Evolutionary conservation across 148 eudicot genomes (phyloP).

Genomic region (Rhododendron ferrugineum): DNA sequence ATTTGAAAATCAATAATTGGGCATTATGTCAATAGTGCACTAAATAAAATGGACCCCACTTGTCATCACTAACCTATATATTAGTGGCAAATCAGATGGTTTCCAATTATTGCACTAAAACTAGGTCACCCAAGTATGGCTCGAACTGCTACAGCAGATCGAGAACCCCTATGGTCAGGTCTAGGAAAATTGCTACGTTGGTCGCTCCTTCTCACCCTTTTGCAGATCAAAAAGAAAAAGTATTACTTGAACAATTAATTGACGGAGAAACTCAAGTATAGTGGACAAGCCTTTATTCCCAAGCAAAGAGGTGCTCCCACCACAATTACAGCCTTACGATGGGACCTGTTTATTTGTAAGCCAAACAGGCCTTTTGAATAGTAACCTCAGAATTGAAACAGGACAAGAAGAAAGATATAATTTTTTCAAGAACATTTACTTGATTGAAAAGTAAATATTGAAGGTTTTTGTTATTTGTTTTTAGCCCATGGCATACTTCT

Average conservation of each 20-base stretch:
- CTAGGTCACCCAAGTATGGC: not conserved
- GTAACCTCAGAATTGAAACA: not conserved
- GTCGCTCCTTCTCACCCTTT: too few relatives aligned
- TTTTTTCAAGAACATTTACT: not conserved
- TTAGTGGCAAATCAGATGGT: not conserved
- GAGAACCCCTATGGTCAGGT: too few relatives aligned
- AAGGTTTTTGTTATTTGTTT: not conserved
- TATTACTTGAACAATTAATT: not conserved
- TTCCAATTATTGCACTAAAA: not conserved
- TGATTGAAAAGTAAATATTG: not conserved
- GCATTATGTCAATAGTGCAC: not conserved
- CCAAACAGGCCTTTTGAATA: not conserved
- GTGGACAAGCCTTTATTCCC: not conserved
- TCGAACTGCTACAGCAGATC: too few relatives aligned
- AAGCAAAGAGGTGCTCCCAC: constrained; percentile 2
- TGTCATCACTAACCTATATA: not conserved
- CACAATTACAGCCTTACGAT: not conserved
- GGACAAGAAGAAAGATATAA: not conserved
- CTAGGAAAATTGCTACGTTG: too few relatives aligned
- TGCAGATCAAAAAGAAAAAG: not conserved
- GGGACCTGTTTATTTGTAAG: not conserved
- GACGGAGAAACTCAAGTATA: not conserved
- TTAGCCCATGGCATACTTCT: constrained; percentile 53
- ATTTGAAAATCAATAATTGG: not conserved
- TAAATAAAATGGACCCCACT: not conserved